These are phyloP conservation scores for Chimonanthus praecox DNA, from an alignment of 164 flowering plant genomes.

Conservation along the genomic window DNA sequence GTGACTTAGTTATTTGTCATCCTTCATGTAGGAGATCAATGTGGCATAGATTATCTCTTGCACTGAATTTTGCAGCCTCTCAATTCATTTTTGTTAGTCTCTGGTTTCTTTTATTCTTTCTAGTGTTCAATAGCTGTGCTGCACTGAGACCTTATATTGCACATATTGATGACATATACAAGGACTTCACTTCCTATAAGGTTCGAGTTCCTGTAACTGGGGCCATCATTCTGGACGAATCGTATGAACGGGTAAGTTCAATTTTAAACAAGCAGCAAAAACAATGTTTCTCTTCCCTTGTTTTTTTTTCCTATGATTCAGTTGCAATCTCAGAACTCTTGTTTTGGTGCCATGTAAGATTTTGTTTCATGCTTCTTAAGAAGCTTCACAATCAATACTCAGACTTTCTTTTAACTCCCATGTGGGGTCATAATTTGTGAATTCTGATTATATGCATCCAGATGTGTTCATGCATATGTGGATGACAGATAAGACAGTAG, in stretches of 20 bases:
- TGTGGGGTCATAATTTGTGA: neutral
- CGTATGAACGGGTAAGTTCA: slow-evolving; percentile 71
- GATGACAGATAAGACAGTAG: no score
- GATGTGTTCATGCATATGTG: no score
- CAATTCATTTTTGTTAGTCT: neutral
- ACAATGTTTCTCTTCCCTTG: neutral
- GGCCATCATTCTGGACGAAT: slow-evolving; percentile 88
- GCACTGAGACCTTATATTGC: slow-evolving; percentile 88
- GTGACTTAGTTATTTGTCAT: no score
- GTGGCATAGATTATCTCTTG: neutral
- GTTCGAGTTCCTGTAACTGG: slow-evolving; percentile 96
- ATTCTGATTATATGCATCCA: neutral
- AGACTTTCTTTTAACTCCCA: neutral
- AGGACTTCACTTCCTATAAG: slow-evolving; percentile 95
- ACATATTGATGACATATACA: slow-evolving; percentile 91
- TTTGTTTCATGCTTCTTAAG: neutral
- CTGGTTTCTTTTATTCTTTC: slow-evolving; percentile 39
- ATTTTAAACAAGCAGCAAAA: neutral
- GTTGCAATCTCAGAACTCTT: neutral
- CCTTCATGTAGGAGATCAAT: no score
- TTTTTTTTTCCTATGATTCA: neutral
- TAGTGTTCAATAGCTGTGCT: slow-evolving; percentile 88
- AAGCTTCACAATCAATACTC: neutral
- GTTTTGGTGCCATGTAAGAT: neutral
- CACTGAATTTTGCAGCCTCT: neutral